A percentile compares a stretch with the other conserved stretches of the same genome.
Conservation (phyloP, 163 green algal genomes). For the Chlorella variabilis region DNA sequence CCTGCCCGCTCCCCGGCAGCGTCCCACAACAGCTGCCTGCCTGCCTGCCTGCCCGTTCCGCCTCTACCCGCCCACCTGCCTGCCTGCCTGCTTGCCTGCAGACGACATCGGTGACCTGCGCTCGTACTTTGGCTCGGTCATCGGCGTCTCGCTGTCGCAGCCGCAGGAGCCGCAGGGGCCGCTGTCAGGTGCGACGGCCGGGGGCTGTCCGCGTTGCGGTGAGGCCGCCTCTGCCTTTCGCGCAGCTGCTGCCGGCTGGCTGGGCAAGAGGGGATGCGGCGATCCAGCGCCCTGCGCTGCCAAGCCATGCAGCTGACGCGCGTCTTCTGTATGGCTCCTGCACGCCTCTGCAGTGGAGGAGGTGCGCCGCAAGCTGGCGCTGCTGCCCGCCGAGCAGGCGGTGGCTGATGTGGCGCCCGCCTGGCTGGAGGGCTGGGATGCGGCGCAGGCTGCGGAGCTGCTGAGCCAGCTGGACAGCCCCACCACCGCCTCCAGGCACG, state of each 20-base stretch:
- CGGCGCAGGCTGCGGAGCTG: background rate
- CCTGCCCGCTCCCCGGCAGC: background rate
- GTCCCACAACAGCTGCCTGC: too few species aligned
- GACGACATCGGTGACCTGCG: conserved; percentile 18
- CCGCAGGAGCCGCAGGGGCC: background rate
- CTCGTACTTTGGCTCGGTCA: conserved; percentile 16
- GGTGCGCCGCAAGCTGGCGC: conserved; percentile 10
- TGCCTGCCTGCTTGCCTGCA: conserved; percentile 7
- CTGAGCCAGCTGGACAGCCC: conserved; percentile 13
- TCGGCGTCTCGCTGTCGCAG: background rate
- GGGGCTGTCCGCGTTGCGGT: too few species aligned
- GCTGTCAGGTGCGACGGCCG: conserved; percentile 20
- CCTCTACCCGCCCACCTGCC: too few species aligned
- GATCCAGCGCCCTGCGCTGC: background rate
- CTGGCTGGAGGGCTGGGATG: conserved; percentile 24
- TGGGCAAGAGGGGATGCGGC: too few species aligned
- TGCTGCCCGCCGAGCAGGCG: conserved; percentile 8
- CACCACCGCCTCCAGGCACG: conserved; percentile 19
- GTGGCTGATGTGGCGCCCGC: conserved; percentile 9
- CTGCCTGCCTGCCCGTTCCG: too few species aligned
- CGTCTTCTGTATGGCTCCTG: background rate
- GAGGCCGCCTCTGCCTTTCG: background rate
- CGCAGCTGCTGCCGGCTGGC: too few species aligned
- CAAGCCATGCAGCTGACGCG: background rate
- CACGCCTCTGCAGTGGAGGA: conserved; percentile 10